These are phyloP conservation scores for Phialophora tarda DNA, from an alignment of 2,329 filamentous ascomycete genomes.

Conservation along the genomic window DNA sequence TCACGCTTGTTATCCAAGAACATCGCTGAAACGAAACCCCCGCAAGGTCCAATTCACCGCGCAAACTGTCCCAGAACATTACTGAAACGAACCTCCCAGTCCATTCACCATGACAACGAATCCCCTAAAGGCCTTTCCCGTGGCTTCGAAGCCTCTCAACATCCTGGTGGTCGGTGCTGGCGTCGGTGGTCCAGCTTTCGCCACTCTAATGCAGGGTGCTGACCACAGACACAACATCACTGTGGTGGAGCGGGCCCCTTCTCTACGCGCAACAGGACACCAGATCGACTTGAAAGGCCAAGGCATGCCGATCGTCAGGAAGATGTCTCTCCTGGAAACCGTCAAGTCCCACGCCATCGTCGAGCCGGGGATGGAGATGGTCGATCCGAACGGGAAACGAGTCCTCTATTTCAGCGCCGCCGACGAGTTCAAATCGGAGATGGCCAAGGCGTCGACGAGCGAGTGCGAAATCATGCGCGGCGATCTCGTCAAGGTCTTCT, in stretches of 20 bases:
- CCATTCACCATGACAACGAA: too few species aligned
- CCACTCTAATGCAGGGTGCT: constrained; percentile 35
- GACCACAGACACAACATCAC: constrained; percentile 26
- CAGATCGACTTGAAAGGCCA: constrained; percentile 61
- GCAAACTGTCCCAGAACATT: too few species aligned
- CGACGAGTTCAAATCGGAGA: not conserved
- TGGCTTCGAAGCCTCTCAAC: constrained; percentile 42
- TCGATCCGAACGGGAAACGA: not conserved
- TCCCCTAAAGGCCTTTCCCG: too few species aligned
- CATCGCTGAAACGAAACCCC: too few species aligned
- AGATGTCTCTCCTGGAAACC: constrained; percentile 57
- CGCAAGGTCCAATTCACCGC: too few species aligned
- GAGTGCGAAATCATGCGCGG: constrained; percentile 67
- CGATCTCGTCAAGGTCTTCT: constrained; percentile 58
- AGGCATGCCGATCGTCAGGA: constrained; percentile 57
- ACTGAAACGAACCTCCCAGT: too few species aligned
- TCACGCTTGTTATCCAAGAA: too few species aligned
- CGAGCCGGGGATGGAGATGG: constrained; percentile 44
- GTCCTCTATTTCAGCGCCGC: not conserved
- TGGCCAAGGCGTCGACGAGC: constrained; percentile 48
- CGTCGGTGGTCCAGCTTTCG: constrained; percentile 52
- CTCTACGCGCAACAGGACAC: constrained; percentile 55
- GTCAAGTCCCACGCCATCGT: constrained; percentile 49
- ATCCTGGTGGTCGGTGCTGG: constrained; percentile 56
- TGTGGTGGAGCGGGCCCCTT: constrained; percentile 50